phyloP scores from a whole-genome alignment of 345 rosid genomes.

The Hibiscus tridactylites region DNA sequence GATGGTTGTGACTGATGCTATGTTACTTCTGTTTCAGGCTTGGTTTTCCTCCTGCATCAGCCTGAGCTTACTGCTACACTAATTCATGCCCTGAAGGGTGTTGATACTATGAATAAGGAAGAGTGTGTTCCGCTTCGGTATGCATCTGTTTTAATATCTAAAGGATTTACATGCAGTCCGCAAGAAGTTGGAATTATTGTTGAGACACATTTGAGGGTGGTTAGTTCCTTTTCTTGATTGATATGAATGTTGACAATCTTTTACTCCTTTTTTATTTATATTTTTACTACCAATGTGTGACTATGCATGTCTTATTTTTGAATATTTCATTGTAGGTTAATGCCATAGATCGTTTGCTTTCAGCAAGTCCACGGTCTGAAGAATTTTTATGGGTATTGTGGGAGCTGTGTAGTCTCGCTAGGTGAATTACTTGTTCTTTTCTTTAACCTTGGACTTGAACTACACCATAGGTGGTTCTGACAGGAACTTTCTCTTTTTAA shows the following conservation, averaged over 20 bases:
- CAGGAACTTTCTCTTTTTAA: constrained; percentile 6
- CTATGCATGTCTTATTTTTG: constrained; percentile 2
- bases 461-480: constrained; percentile 9
- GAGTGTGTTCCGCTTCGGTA: constrained; percentile 88
- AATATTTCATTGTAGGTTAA: constrained; percentile 45
- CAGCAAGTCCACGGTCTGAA: constrained; percentile 68
- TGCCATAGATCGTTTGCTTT: constrained; percentile 77
- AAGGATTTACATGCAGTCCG: constrained; percentile 86
- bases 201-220: constrained; percentile 93
- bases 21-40: constrained; percentile 48
- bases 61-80: constrained; percentile 64
- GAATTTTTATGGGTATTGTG: constrained; percentile 93
- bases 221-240: constrained; percentile 32
- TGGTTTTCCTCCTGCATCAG: constrained; percentile 69
- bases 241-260: neutral
- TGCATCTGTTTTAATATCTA: constrained; percentile 65
- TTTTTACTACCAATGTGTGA: constrained; percentile 4
- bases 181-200: constrained; percentile 75
- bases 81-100: constrained; percentile 64
- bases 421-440: constrained; percentile 31
- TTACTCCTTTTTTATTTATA: neutral
- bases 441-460: neutral
- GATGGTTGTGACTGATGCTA: constrained; percentile 3
- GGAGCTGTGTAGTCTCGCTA: constrained; percentile 92
- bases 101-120: constrained; percentile 46